Percentiles rank a stretch among this genome's conserved stretches.
phyloP scores from a whole-genome alignment of 352 stramenopile species.

The Globisporangium radiosum region DNA sequence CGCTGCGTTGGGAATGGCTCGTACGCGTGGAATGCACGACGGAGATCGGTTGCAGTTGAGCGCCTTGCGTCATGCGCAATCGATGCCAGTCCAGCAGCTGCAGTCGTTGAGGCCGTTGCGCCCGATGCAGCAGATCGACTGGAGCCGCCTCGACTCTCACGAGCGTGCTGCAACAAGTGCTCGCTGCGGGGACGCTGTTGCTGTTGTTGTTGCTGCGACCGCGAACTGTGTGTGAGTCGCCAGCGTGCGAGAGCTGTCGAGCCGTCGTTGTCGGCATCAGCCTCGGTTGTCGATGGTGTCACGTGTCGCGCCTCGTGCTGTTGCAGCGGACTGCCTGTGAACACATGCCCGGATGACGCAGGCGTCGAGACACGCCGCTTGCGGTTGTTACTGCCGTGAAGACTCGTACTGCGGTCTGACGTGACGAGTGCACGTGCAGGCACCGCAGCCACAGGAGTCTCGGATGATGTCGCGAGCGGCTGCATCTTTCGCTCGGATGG shows the following conservation, averaged over 20 bases:
- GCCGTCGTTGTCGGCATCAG: not conserved
- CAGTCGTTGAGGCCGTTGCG: not conserved
- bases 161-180: not conserved
- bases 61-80: constrained; percentile 3
- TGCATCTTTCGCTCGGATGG: not conserved
- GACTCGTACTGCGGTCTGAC: not conserved
- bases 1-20: constrained; percentile 19
- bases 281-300: not conserved
- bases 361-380: constrained; percentile 5
- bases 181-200: not conserved
- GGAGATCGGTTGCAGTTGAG: constrained; percentile 2
- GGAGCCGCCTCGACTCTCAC: not conserved
- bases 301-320: not conserved
- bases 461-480: constrained; percentile 28
- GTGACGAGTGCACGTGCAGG: not conserved
- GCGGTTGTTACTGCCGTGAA: not conserved
- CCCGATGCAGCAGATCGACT: not conserved
- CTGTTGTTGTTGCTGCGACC: not conserved
- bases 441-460: not conserved
- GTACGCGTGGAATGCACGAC: constrained; percentile 14
- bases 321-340: not conserved
- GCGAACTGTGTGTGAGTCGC: not conserved
- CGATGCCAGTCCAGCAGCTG: too few species aligned
- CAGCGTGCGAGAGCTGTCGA: not conserved
- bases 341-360: not conserved